phyloP scores from a whole-genome alignment of 306 rosid genomes.

The Elaeagnus macrophylla region DNA sequence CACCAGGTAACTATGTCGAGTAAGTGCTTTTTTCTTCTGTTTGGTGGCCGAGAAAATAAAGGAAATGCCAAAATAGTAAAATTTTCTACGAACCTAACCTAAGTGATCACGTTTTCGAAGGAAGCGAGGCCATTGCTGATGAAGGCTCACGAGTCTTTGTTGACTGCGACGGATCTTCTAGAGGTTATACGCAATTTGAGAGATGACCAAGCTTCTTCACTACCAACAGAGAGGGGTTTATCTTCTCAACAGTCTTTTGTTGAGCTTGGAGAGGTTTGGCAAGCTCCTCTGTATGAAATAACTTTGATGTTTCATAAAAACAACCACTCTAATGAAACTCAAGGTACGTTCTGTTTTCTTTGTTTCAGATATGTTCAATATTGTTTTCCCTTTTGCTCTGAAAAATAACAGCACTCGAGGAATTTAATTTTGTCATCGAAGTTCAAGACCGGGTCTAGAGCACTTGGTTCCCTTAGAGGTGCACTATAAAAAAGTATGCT shows the following conservation, averaged over 20 bases:
- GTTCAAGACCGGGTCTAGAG: no score
- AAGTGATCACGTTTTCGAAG: slow-evolving; percentile 23
- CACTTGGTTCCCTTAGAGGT: no score
- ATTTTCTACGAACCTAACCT: no score
- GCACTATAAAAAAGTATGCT: no score
- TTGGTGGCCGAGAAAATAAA: slow-evolving; percentile 3
- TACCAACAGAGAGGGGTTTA: slow-evolving; percentile 5
- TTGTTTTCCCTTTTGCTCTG: background rate
- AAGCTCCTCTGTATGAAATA: slow-evolving; percentile 49
- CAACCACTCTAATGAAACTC: slow-evolving; percentile 15
- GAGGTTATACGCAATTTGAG: slow-evolving; percentile 38
- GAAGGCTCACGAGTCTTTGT: slow-evolving; percentile 54
- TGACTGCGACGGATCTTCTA: slow-evolving; percentile 39
- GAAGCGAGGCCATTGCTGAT: slow-evolving; percentile 57
- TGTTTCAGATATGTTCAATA: background rate
- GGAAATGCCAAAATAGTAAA: no score
- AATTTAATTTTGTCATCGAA: background rate
- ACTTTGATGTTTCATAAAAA: slow-evolving; percentile 30
- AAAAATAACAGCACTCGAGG: background rate
- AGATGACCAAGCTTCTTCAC: slow-evolving; percentile 23
- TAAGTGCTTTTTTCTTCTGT: background rate
- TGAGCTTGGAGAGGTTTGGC: slow-evolving; percentile 44
- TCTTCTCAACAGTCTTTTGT: slow-evolving; percentile 37
- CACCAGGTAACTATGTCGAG: slow-evolving; percentile 41
- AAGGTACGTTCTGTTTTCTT: slow-evolving; percentile 38